phyloP scores from a whole-genome alignment of 345 rosid species.

The Zanthoxylum bungeanum region DNA sequence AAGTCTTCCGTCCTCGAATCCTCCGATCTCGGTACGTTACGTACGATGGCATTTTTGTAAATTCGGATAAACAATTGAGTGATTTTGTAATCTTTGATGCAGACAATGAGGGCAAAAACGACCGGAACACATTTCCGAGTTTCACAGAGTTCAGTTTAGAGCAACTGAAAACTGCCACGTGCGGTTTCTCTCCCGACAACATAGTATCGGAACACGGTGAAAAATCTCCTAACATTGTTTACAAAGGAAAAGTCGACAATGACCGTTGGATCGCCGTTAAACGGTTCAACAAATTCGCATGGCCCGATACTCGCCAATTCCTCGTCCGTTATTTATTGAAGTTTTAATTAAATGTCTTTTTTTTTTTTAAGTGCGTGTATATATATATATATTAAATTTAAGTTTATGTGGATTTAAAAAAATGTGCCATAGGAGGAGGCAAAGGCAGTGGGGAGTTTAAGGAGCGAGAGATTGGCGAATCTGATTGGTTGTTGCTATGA shows the following conservation, averaged over 20 bases:
- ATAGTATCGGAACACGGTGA: conserved; percentile 97
- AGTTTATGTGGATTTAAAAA: too few species aligned
- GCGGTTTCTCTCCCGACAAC: conserved; percentile 74
- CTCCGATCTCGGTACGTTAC: conserved; percentile 66
- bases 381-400: too few species aligned
- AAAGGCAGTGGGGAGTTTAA: conserved; percentile 75
- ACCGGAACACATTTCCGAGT: conserved; percentile 54
- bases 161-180: conserved; percentile 71
- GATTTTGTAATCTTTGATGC: conserved; percentile 7
- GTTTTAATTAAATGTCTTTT: neutral
- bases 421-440: conserved; percentile 72
- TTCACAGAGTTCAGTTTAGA: conserved; percentile 74
- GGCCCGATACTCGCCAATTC: conserved; percentile 98
- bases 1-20: conserved; percentile 53
- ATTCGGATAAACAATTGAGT: neutral
- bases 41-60: neutral
- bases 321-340: conserved; percentile 41
- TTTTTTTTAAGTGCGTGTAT: neutral
- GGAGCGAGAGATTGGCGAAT: conserved; percentile 83
- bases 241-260: conserved; percentile 71
- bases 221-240: conserved; percentile 93
- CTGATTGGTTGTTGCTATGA: conserved; percentile 87
- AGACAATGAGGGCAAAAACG: conserved; percentile 63
- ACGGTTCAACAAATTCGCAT: conserved; percentile 80
- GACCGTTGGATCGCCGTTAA: conserved; percentile 83